Base-by-base conservation (phyloP, 768 basidiomycete species). In the Pisolithus sp. region DNA sequence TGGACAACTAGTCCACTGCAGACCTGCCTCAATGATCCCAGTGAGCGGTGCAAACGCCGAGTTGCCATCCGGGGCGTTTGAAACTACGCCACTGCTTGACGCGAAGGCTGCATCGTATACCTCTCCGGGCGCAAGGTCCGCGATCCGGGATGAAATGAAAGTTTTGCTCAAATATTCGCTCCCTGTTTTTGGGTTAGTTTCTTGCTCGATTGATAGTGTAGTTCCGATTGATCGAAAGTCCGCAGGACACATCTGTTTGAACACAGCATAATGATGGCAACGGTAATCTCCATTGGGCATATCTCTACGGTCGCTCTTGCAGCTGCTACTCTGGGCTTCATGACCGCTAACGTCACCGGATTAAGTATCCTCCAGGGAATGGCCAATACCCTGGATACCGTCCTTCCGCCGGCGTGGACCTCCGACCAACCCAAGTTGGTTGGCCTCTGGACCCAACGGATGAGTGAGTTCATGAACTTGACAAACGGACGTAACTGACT, bases 321-420 rank as follows among this genome's bases (percentile, higher is more conserved):
- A 2, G 93, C 90, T 0, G 82, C 85, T 23, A 82, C 80, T 15
- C 70, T 88, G 2, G 85, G 82, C 0, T 83, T 81, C 36, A 86
- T 89, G 84, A 86, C 85, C 1, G 82, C 82, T 17, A 84, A 78
- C 49, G 81, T 85, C 4, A 59, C 58, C 34, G 66, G 66, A 24
- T 55, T 72, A 37, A 88, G 86, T 56, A 82, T 95, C 49, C 75
- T 93, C 13, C 86, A 88, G 58, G 92, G 93, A 6, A 83, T 95
- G 58, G 73, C 82, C 20, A 86, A 86, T 53, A 85, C 91, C 0
- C 79, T 99, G 30, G 96, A 99, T 64, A 94, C 95, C 0, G 78
- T 99, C 62, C 79, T 97, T 2, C 95, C 96, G 0, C 81, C 89
- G 39, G 93, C 95, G 9, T 99, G 89, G 93, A 94, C 96, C 0